Conservation (phyloP, 2,329 filamentous ascomycete genomes). For the Tolypocladium tundrense region DNA sequence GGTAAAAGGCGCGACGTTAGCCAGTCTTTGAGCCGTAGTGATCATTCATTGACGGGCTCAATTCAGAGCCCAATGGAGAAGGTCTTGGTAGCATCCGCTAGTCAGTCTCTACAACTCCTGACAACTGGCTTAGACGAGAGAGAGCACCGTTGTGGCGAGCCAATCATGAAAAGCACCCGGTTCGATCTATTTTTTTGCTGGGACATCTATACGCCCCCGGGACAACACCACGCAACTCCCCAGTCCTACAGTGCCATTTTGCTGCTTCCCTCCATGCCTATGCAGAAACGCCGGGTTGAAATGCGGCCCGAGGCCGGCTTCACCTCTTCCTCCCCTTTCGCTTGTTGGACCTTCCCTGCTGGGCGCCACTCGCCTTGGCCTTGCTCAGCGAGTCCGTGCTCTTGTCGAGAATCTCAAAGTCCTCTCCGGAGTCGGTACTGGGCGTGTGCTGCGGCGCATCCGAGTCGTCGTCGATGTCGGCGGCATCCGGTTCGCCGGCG, state of each 20-base stretch:
- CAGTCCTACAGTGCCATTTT: background rate
- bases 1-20: no score
- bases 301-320: background rate
- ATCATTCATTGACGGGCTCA: no score
- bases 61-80: no score
- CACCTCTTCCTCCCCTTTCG: slow-evolving; percentile 31
- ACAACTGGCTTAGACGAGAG: background rate
- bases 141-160: background rate
- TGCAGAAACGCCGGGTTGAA: background rate
- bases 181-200: background rate
- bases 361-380: slow-evolving; percentile 38
- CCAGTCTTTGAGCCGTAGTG: no score
- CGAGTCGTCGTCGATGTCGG: slow-evolving; percentile 33
- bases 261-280: background rate
- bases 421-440: slow-evolving; percentile 47
- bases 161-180: background rate
- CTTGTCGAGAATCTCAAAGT: slow-evolving; percentile 55
- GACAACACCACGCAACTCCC: background rate
- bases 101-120: no score
- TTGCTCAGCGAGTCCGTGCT: slow-evolving; percentile 44
- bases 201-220: background rate
- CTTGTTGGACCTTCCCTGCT: slow-evolving; percentile 39
- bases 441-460: slow-evolving; percentile 41
- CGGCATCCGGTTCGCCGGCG: slow-evolving; percentile 25
- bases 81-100: no score